Conservation (phyloP, 768 basidiomycete species). For the Zangia roseola region DNA sequence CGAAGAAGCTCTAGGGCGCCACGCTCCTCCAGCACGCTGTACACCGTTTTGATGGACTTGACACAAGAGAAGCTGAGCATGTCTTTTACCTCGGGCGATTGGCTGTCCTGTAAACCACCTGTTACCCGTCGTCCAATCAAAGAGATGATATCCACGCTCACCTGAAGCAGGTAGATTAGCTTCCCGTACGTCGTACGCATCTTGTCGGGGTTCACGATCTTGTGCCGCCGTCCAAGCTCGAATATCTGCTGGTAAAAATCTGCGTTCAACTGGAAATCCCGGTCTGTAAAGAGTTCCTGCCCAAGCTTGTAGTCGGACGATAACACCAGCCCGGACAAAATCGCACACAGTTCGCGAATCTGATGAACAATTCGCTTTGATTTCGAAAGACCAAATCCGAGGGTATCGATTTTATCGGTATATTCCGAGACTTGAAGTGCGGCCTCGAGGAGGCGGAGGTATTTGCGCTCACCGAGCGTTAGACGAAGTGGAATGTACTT, state of each 20-base stretch:
- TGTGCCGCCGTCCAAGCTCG: conserved; percentile 80
- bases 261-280: conserved; percentile 77
- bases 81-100: conserved; percentile 78
- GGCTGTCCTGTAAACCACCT: conserved; percentile 62
- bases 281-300: conserved; percentile 80
- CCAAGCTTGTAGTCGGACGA: conserved; percentile 86
- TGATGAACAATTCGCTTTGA: conserved; percentile 87
- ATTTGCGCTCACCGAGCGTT: conserved; percentile 75
- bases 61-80: conserved; percentile 80
- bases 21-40: conserved; percentile 61
- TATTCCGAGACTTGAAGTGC: conserved; percentile 85
- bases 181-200: conserved; percentile 90
- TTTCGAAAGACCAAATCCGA: conserved; percentile 75
- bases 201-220: conserved; percentile 92
- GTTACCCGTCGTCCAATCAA: background rate
- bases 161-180: conserved; percentile 80
- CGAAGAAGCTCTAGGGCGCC: conserved; percentile 67
- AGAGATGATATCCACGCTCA: conserved; percentile 28
- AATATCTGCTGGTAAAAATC: conserved; percentile 80
- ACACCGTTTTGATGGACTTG: conserved; percentile 72
- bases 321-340: conserved; percentile 79
- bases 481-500: conserved; percentile 81
- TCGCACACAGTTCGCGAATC: conserved; percentile 83
- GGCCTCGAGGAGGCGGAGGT: conserved; percentile 80
- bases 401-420: conserved; percentile 86